Conservation (phyloP, 306 rosid genomes). For the Ormosia emarginata region DNA sequence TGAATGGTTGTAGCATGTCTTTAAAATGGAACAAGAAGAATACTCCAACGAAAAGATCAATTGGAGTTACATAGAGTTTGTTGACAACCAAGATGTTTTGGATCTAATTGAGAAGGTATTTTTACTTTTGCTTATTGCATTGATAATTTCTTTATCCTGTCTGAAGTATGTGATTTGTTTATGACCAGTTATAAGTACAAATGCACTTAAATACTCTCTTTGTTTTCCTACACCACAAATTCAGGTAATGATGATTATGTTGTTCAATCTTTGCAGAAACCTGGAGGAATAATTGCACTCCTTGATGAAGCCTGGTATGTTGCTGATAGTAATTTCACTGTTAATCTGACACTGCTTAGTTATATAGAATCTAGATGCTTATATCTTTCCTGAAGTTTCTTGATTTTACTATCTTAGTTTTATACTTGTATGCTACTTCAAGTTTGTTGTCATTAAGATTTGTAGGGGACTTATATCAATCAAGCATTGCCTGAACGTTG, state of each 20-base stretch:
- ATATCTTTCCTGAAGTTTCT: background rate
- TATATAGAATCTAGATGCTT: slow-evolving; percentile 20
- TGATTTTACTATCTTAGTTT: background rate
- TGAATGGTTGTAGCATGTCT: slow-evolving; percentile 80
- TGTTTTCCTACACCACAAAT: background rate
- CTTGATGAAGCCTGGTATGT: slow-evolving; percentile 99
- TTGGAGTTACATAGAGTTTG: slow-evolving; percentile 99
- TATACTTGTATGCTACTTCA: background rate
- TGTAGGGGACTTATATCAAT: background rate
- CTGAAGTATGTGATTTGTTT: background rate
- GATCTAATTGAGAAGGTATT: slow-evolving; percentile 95
- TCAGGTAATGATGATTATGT: slow-evolving; percentile 17
- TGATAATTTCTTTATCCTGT: background rate
- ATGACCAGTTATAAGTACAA: background rate
- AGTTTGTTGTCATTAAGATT: background rate
- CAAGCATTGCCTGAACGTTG: slow-evolving; percentile 22
- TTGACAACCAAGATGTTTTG: slow-evolving; percentile 98
- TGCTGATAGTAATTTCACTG: slow-evolving; percentile 13
- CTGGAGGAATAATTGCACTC: slow-evolving; percentile 96
- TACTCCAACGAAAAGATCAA: slow-evolving; percentile 92
- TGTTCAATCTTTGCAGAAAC: slow-evolving; percentile 69
- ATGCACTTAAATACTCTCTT: background rate
- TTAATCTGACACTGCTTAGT: slow-evolving; percentile 17
- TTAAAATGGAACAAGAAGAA: slow-evolving; percentile 99
- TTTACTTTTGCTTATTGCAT: slow-evolving; percentile 20